Percentiles rank a stretch among this genome's conserved stretches.
Evolutionary conservation across 164 flowering plant species (phyloP).

Genomic region (Litsea cubeba): DNA sequence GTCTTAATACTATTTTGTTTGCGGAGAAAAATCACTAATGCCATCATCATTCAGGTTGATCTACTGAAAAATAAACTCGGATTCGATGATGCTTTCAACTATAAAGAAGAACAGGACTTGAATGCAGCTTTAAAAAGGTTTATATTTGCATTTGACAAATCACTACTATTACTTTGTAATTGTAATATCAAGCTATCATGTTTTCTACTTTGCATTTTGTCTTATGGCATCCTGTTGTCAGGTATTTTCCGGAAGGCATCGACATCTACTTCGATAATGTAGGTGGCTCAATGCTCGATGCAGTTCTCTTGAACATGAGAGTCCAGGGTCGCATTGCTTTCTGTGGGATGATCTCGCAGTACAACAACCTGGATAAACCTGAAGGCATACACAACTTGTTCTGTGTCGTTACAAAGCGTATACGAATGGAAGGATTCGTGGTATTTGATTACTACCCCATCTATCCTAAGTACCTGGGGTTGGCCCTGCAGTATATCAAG

Average conservation of each 20-base stretch:
- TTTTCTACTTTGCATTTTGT: too few species aligned
- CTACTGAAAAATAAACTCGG: constrained; percentile 20
- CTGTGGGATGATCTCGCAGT: constrained; percentile 41
- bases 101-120: constrained; percentile 19
- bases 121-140: constrained; percentile 27
- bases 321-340: constrained; percentile 22
- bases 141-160: neutral
- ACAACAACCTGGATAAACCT: constrained; percentile 29
- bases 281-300: constrained; percentile 44
- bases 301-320: constrained; percentile 35
- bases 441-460: constrained; percentile 21
- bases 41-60: constrained; percentile 11
- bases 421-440: constrained; percentile 32
- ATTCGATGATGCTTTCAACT: constrained; percentile 19
- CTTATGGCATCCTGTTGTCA: neutral
- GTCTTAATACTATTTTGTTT: neutral
- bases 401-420: constrained; percentile 17
- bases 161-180: neutral
- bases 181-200: too few species aligned
- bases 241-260: constrained; percentile 32
- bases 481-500: constrained; percentile 20
- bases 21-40: neutral
- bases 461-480: constrained; percentile 31
- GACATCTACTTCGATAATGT: constrained; percentile 41
- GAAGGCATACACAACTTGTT: constrained; percentile 31